These are phyloP conservation scores for Dendryphion nanum DNA, from an alignment of 2,329 filamentous ascomycete genomes.

Conservation along the genomic window DNA sequence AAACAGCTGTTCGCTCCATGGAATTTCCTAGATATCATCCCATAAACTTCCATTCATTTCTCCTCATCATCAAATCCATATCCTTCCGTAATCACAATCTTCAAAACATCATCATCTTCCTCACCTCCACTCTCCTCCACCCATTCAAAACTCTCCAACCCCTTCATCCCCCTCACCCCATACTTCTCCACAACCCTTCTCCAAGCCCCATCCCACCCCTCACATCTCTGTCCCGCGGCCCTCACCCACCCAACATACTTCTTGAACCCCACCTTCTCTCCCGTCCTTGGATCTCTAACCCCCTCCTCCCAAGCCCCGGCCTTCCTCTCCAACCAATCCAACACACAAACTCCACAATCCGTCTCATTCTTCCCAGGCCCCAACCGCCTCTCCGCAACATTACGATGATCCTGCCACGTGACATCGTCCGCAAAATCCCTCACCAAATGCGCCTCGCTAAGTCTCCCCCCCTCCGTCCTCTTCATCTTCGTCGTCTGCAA, in stretches of 20 bases:
- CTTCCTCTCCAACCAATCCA: constrained; percentile 11
- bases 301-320: constrained; percentile 6
- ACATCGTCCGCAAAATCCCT: not conserved
- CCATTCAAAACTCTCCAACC: not conserved
- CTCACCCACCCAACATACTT: constrained; percentile 8
- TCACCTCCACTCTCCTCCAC: no score
- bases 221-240: constrained; percentile 6
- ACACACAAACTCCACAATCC: constrained; percentile 8
- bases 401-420: not conserved
- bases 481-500: constrained; percentile 1
- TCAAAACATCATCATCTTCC: not conserved
- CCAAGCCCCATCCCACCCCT: constrained; percentile 8
- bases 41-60: not conserved
- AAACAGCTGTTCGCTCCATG: no score
- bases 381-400: not conserved
- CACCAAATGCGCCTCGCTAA: not conserved
- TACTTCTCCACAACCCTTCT: constrained; percentile 7
- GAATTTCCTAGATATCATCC: no score
- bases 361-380: constrained; percentile 6
- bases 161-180: not conserved
- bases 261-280: constrained; percentile 3
- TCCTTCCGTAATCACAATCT: not conserved
- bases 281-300: constrained; percentile 7
- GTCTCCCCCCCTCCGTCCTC: not conserved
- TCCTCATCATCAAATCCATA: not conserved